Evolutionary conservation across 805 yeast genomes (phyloP).

Genomic region (Grigorovia yakushimaensis): DNA sequence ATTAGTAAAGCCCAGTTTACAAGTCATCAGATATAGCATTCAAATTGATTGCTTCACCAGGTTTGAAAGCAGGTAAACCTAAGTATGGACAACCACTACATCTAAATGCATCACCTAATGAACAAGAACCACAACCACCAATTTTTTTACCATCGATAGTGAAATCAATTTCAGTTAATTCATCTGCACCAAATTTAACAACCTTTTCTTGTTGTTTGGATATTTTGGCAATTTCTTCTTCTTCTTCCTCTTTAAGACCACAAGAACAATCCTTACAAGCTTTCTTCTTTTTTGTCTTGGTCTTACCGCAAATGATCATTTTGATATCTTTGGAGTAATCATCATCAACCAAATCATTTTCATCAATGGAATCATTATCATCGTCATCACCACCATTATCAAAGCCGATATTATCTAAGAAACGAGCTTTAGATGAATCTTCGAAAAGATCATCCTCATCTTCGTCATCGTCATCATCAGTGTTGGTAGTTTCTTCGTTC

Average conservation of each 20-base stretch:
- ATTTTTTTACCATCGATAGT: slow-evolving; percentile 88
- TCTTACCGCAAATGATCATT: slow-evolving; percentile 24
- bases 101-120: slow-evolving; percentile 95
- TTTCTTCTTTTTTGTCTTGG: slow-evolving; percentile 40
- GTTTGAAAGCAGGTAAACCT: slow-evolving; percentile 96
- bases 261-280: slow-evolving; percentile 99
- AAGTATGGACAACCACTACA: slow-evolving; percentile 97
- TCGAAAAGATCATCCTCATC: slow-evolving; percentile 36
- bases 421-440: slow-evolving; percentile 37
- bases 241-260: slow-evolving; percentile 86
- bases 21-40: slow-evolving; percentile 72
- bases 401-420: slow-evolving; percentile 33
- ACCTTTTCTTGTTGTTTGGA: slow-evolving; percentile 31
- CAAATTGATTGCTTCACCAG: slow-evolving; percentile 81
- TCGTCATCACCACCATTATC: slow-evolving; percentile 25
- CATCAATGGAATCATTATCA: slow-evolving; percentile 45
- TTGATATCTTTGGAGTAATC: slow-evolving; percentile 10
- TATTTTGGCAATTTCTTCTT: slow-evolving; percentile 36
- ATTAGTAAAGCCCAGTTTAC: slow-evolving; percentile 20
- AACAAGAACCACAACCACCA: slow-evolving; percentile 96
- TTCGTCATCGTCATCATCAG: slow-evolving; percentile 27
- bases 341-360: slow-evolving; percentile 43
- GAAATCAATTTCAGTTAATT: slow-evolving; percentile 84
- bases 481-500: neutral
- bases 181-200: slow-evolving; percentile 41